Evolutionary conservation across 257 asterid genomes (phyloP), one percentile per base, ranked within the genome.

Genomic region (Eustoma russellianum): DNA sequence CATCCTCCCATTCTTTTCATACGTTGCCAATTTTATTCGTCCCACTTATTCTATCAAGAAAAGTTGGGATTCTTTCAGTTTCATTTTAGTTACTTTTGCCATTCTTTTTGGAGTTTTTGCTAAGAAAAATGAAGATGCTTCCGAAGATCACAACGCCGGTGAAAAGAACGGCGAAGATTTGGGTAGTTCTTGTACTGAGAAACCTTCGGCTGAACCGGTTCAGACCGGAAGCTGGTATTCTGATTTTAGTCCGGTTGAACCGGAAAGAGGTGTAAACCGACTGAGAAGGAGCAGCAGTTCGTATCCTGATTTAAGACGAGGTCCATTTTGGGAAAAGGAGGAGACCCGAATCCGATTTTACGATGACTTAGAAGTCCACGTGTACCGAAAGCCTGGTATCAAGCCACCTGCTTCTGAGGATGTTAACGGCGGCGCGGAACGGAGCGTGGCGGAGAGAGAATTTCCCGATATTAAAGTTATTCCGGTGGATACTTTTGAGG

Each of bases 271-370:
- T 48, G 72, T 41, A 9, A 64, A 24, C 62, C 70, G 83, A 59
- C 40, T 85, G 74, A 75, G 82, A 63, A 73, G 97, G 76, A 86
- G 66, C 51, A 86, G 90, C n/a, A 83, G 86, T 16, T 89, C 93
- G 13, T 83, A 85, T 64, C 95, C 97, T 6, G 95, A 89, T 77
- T 75, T 83, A 14, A 65, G 93, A 68, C 83, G 74, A 64, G 86
- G 68, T 9, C 53, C 77, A 19, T 30, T 57, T 55, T 72, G 80
- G 97, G 85, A 66, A 53, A 74, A 66, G 44, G 79, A 66, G 16
- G 70, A 53, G 8, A 69, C 78, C 70, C 58, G 63, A 30, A 73
- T 75, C 56, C 72, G 59, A 69, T 65, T 52, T 50, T 24, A 24
- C 30, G 94, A 89, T 66, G 97, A 88, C 61, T 74, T 77, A 60